These are phyloP conservation scores for Kalaharituber pfeilii DNA, from an alignment of 2,329 filamentous ascomycete species.

Conservation along the genomic window DNA sequence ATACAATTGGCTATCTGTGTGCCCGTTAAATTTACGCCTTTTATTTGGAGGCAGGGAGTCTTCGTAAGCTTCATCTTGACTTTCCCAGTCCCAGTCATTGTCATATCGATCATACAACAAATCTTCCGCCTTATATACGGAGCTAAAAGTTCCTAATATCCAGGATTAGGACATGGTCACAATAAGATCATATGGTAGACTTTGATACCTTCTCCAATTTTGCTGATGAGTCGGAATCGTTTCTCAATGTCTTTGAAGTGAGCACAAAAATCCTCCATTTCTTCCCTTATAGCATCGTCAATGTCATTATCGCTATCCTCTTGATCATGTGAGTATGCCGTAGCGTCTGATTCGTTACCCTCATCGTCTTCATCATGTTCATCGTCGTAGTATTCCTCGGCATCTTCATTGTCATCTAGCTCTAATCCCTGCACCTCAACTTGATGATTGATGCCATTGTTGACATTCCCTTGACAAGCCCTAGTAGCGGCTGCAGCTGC, in stretches of 20 bases:
- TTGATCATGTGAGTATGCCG: slow-evolving; percentile 28
- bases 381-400: slow-evolving; percentile 4
- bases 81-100: slow-evolving; percentile 67
- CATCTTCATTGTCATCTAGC: slow-evolving; percentile 1
- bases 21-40: slow-evolving; percentile 25
- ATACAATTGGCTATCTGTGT: slow-evolving; percentile 28
- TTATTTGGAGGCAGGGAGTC: slow-evolving; percentile 48
- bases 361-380: slow-evolving; percentile 11
- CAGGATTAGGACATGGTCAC: too few relatives aligned
- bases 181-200: too few relatives aligned
- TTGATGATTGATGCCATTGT: not conserved
- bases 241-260: slow-evolving; percentile 70
- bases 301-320: slow-evolving; percentile 44
- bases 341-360: slow-evolving; percentile 24
- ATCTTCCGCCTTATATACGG: slow-evolving; percentile 96
- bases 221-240: slow-evolving; percentile 79
- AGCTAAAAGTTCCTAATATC: slow-evolving; percentile 78
- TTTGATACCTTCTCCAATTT: slow-evolving; percentile 78
- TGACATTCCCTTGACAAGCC: not conserved
- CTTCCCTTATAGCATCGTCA: slow-evolving; percentile 54
- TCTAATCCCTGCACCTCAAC: too few relatives aligned
- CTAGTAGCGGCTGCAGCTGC: too few relatives aligned
- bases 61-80: slow-evolving; percentile 28
- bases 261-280: slow-evolving; percentile 70
- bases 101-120: slow-evolving; percentile 64